phyloP scores from a whole-genome alignment of 78 protist genomes.

The Guillardia theta region DNA sequence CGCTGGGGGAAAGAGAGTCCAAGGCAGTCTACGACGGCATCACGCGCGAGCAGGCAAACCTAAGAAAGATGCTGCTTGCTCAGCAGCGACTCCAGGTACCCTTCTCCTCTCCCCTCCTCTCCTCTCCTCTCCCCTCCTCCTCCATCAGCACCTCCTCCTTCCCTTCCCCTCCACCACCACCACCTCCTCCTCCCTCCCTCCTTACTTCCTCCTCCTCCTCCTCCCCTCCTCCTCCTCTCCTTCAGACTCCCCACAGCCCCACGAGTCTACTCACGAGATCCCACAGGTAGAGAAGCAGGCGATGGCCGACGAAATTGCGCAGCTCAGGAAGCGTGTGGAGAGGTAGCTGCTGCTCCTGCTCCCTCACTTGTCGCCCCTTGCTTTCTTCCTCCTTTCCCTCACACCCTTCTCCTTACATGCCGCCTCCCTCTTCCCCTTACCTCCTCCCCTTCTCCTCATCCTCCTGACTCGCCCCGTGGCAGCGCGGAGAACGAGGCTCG shows the following conservation, averaged over 20 bases:
- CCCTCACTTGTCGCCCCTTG: not conserved
- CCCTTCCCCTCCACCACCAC: not conserved
- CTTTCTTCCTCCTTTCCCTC: not conserved
- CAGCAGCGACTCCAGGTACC: not conserved
- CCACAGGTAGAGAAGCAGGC: not conserved
- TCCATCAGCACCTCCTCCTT: not conserved
- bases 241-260: not conserved
- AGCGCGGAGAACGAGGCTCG: constrained; percentile 16
- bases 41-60: not conserved
- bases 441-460: not conserved
- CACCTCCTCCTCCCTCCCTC: not conserved
- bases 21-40: not conserved
- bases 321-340: not conserved
- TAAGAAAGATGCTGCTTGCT: not conserved
- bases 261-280: not conserved
- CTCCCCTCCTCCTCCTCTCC: not conserved
- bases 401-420: not conserved
- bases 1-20: not conserved
- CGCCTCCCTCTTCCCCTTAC: not conserved
- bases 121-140: not conserved
- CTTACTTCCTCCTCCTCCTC: not conserved
- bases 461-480: not conserved
- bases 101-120: not conserved
- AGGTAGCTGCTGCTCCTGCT: not conserved
- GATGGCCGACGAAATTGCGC: not conserved